These are phyloP conservation scores for Cryoendolithus antarcticus DNA, from an alignment of 2,329 filamentous ascomycete genomes.

Conservation along the genomic window DNA sequence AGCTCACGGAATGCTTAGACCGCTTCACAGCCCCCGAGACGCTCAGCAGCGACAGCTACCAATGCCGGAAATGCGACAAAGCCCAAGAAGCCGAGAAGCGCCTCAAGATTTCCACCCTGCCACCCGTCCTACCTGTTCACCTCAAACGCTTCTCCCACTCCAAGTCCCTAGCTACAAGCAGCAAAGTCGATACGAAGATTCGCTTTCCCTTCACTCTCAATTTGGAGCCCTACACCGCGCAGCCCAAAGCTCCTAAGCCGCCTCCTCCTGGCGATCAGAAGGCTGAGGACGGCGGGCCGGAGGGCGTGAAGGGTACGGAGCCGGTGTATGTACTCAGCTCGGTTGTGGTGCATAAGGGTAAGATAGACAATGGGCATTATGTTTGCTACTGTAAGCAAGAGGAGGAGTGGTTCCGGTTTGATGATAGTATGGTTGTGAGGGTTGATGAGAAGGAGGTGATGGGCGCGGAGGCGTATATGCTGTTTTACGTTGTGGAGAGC, in stretches of 20 bases:
- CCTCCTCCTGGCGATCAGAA: slow-evolving; percentile 7
- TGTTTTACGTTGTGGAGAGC: slow-evolving; percentile 54
- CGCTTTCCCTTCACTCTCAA: slow-evolving; percentile 78
- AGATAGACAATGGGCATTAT: slow-evolving; percentile 87
- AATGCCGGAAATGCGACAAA: slow-evolving; percentile 66
- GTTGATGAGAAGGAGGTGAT: slow-evolving; percentile 78
- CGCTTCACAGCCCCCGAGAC: slow-evolving; percentile 81
- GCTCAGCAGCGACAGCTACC: slow-evolving; percentile 62
- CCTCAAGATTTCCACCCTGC: slow-evolving; percentile 69
- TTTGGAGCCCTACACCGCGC: slow-evolving; percentile 74
- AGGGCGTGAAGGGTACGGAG: slow-evolving; percentile 23
- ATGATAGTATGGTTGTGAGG: slow-evolving; percentile 82
- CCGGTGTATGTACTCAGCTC: slow-evolving; percentile 79
- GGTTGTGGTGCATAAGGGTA: slow-evolving; percentile 85
- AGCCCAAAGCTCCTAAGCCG: slow-evolving; percentile 7
- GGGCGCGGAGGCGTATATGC: slow-evolving; percentile 71
- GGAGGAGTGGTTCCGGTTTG: slow-evolving; percentile 88
- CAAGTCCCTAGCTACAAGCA: slow-evolving; percentile 57
- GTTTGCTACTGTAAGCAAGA: slow-evolving; percentile 77
- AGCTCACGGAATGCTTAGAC: slow-evolving; percentile 55
- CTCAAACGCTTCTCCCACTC: slow-evolving; percentile 48
- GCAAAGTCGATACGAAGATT: slow-evolving; percentile 76
- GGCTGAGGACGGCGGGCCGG: slow-evolving; percentile 4
- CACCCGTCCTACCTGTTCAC: slow-evolving; percentile 83
- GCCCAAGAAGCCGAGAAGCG: slow-evolving; percentile 70